Evolutionary conservation across 768 basidiomycete genomes (phyloP).

Genomic region (Melanogaster broomeanus): DNA sequence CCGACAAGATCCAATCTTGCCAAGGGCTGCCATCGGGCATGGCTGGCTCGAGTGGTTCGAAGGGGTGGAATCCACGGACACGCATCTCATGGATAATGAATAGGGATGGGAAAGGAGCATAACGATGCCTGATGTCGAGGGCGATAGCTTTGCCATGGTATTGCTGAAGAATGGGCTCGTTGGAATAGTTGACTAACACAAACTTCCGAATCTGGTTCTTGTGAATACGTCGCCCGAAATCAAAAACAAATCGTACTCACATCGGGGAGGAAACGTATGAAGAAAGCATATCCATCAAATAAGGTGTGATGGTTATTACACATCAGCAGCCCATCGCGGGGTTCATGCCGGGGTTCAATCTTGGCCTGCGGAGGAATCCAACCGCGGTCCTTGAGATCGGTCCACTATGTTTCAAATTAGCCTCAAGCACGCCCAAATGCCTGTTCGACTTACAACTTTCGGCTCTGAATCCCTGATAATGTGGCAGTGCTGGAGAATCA

Average conservation of each 20-base stretch:
- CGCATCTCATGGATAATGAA: conserved; percentile 40
- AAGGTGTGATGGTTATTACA: conserved; percentile 3
- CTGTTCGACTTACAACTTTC: conserved; percentile 7
- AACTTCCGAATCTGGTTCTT: conserved; percentile 19
- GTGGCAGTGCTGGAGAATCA: conserved; percentile 10
- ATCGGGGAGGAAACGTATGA: conserved; percentile 12
- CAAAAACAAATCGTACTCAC: no score
- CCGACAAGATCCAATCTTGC: not conserved
- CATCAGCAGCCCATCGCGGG: conserved; percentile 13
- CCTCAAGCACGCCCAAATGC: not conserved
- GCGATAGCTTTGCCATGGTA: conserved; percentile 38
- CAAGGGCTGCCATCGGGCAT: not conserved
- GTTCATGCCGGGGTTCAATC: conserved; percentile 5
- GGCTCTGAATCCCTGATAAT: conserved; percentile 7
- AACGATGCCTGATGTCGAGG: conserved; percentile 29
- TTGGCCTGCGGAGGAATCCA: conserved; percentile 1
- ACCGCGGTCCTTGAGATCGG: not conserved
- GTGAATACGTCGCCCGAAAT: not conserved
- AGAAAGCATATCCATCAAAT: conserved; percentile 12
- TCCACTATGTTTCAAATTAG: not conserved
- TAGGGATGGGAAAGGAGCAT: conserved; percentile 33
- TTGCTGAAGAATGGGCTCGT: conserved; percentile 3
- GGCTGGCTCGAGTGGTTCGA: not conserved
- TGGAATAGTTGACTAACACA: conserved; percentile 34
- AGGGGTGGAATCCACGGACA: conserved; percentile 33